Evolutionary conservation across 2,329 filamentous ascomycete species (phyloP), one percentile per base, ranked within the genome.

Genomic region (Sarocladium strictum): DNA sequence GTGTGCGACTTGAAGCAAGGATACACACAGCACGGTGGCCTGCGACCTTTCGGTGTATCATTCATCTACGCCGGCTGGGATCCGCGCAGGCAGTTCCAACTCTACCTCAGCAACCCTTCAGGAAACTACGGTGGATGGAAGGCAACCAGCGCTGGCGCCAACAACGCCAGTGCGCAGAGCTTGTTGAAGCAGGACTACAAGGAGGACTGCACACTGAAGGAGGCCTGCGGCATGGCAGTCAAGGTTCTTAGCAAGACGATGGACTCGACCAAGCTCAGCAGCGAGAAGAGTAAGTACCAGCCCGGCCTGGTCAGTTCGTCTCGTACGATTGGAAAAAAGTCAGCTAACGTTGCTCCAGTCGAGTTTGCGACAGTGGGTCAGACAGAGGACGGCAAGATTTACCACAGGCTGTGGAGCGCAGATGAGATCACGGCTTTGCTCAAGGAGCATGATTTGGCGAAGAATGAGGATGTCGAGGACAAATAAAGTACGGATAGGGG

Each of bases 41-140:
- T 99, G 56, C 90, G 94, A 64, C 94, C 94, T 15, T 99, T 99
- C 65, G 94, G 94, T 72, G 94, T 99, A 49, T 97, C 92, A 49
- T 97, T 99, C 83, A 97, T 99, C 81, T 99, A 99, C 70, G 95
- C 95, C 51, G 94, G 94, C 57, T 99, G 92, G 83, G 94, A 99
- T 69, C 90, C 90, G 57, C 89, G 95, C 74, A 84, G 92, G 67
- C 87, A 97, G 71, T 99, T 99, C 80, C 94, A 99, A 79, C 84
- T 99, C 59, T 99, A 97, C 77, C 91, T 97, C 72, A 97, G 92
- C 79, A 99, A 99, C 74, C 94, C 94, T 14, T 96, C 90, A 59
- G 94, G 94, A 64, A 99, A 99, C 79, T 99, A 99, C 70, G 95
- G 94, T 60, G 94, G 94, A 55, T 99, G 94, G 94, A 99, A 99